phyloP scores from a whole-genome alignment of 352 stramenopile genomes.

The Halophytophthora batemanensis region DNA sequence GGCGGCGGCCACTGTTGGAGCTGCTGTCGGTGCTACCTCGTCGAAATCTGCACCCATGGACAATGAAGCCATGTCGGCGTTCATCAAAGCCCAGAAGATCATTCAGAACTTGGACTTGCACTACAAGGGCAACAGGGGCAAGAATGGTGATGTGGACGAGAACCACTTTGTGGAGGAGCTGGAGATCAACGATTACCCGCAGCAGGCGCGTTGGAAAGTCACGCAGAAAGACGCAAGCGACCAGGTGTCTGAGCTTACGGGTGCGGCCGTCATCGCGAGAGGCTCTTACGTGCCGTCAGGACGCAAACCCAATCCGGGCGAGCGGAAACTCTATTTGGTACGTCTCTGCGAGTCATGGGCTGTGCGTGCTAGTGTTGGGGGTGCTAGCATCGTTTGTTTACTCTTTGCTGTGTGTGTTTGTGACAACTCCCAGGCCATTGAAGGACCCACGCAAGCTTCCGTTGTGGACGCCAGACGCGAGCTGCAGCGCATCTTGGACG shows the following conservation, averaged over 20 bases:
- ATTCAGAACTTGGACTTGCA: constrained; percentile 80
- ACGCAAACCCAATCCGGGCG: constrained; percentile 76
- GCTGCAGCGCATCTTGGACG: constrained; percentile 85
- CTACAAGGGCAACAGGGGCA: constrained; percentile 58
- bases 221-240: constrained; percentile 87
- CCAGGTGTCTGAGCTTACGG: constrained; percentile 85
- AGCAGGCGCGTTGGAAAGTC: constrained; percentile 87
- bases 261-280: constrained; percentile 83
- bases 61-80: constrained; percentile 62
- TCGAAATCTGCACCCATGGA: constrained; percentile 30
- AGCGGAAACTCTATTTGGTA: constrained; percentile 90
- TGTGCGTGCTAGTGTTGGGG: background rate
- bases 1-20: background rate
- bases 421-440: constrained; percentile 51
- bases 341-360: constrained; percentile 8
- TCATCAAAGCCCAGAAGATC: constrained; percentile 83
- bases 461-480: constrained; percentile 78
- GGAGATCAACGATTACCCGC: constrained; percentile 94
- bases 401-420: constrained; percentile 5
- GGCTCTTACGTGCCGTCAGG: constrained; percentile 87
- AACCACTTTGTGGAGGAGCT: constrained; percentile 88
- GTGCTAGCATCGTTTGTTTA: constrained; percentile 2
- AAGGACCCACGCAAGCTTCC: constrained; percentile 63
- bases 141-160: constrained; percentile 29
- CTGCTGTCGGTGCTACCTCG: background rate